A percentile compares a stretch with the other conserved stretches of the same genome.
These are phyloP conservation scores for Trichoderma polysporum DNA, from an alignment of 2,329 filamentous ascomycete species.

Conservation along the genomic window DNA sequence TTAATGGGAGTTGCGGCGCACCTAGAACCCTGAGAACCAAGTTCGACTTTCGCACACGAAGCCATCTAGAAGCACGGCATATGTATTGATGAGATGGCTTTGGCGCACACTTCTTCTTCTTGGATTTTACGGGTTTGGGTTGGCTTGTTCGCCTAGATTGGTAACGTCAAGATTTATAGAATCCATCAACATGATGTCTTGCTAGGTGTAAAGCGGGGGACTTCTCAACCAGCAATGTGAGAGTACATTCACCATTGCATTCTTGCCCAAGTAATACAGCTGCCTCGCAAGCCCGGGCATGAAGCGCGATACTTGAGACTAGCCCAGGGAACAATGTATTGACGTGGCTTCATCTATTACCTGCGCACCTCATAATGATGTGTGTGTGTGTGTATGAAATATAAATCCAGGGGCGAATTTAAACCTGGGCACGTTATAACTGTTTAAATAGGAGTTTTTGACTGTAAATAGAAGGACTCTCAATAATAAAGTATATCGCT, in stretches of 20 bases:
- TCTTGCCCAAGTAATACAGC: neutral
- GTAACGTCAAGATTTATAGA: neutral
- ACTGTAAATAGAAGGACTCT: no score
- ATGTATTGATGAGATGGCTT: neutral
- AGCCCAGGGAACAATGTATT: neutral
- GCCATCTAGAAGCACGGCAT: neutral
- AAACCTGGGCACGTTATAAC: no score
- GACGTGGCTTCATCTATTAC: neutral
- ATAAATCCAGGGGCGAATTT: no score
- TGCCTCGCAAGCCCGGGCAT: neutral
- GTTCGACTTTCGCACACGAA: neutral
- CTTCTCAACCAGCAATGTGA: neutral
- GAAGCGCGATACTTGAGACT: neutral
- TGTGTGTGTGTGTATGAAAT: no score
- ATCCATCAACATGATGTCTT: neutral
- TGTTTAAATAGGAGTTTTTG: no score
- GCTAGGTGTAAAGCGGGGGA: neutral
- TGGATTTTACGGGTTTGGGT: neutral
- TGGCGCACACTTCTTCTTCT: neutral
- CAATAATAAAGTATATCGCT: no score
- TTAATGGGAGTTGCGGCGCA: neutral
- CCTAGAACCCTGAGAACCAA: neutral
- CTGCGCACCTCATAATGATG: neutral
- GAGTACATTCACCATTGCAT: neutral
- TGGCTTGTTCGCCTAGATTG: neutral